Percentiles rank a stretch among this genome's conserved stretches.
Conservation (phyloP, 306 rosid genomes). For the Prunus padus region DNA sequence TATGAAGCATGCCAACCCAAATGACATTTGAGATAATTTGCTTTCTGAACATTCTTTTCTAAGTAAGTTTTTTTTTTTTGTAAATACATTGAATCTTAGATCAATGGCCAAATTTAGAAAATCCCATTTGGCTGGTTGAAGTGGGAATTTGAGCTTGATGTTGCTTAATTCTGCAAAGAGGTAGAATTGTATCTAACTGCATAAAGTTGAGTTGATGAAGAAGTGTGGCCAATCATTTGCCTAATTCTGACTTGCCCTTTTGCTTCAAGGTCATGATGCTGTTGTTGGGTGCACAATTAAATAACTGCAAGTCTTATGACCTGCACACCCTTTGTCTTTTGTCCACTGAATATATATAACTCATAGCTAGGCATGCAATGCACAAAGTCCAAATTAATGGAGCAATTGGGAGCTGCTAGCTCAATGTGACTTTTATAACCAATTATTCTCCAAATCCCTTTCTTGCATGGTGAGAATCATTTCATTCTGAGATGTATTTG, state of each 20-base stretch:
- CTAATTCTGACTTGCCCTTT: background rate
- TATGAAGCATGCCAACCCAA: background rate
- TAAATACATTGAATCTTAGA: background rate
- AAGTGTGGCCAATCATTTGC: background rate
- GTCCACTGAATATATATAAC: background rate
- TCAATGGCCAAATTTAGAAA: background rate
- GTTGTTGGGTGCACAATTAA: background rate
- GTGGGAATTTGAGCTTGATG: background rate
- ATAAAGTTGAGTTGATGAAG: background rate
- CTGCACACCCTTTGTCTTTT: background rate
- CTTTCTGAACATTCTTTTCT: too few relatives aligned
- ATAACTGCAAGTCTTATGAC: background rate
- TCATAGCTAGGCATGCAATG: background rate
- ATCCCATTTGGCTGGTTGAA: background rate
- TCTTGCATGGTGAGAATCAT: slow-evolving; percentile 7
- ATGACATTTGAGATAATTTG: too few relatives aligned
- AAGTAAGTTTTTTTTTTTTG: background rate
- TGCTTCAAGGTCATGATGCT: background rate
- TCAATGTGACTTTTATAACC: background rate
- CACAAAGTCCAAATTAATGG: background rate
- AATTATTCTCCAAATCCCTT: background rate
- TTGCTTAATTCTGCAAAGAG: background rate
- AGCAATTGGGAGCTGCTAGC: background rate
- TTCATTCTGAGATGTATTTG: background rate
- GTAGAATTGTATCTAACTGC: background rate